Base-by-base conservation (phyloP, 2,329 filamentous ascomycete species). In the Hawksworthiomyces lignivorus region DNA sequence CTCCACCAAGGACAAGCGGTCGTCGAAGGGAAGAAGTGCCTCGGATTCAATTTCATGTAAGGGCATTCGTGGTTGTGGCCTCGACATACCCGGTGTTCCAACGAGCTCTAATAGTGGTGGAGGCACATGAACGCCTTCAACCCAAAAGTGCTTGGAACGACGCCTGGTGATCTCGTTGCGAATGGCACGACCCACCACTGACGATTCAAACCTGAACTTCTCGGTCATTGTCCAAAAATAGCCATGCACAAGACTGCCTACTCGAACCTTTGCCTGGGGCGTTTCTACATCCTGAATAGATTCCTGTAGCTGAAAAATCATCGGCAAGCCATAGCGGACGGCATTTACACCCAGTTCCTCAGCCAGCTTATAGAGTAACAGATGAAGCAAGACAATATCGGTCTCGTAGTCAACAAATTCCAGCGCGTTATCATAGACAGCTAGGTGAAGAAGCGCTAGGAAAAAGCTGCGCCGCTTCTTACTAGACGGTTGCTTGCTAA, bases 291-390 rank as follows among this genome's bases (percentile, higher is more conserved):
- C 73, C 42, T 77, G 72, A 24, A 92, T 84, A 48, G 92, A 87
- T 54, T 94, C 87, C 59, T 96, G 89, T 2, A 97, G 72, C 34
- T 84, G 77, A 59, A 94, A 80, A 10, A 95, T 74, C 88, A 96
- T 95, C 2, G 89, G 87, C 28, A 96, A 62, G 1, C 88, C 87
- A 53, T 77, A 83, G 44, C 82, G 76, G 5, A 75, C 75, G 14
- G 87, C 84, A 57, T 96, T 95, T 38, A 95, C 78, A 4, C 90
- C 89, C 1, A 96, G 71, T 43, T 79, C 80, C 44, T 78, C 72
- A 8, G 87, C 75, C n/a, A 95, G 69, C 42, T 77, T 85, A 10
- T 77, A 69, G 28, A 95, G 72, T 10, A 96, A 70, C 4, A 87
- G 69, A 55, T 95, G 87, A 8, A 94, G 67, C 12, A 94, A 64